A percentile compares a stretch with the other conserved stretches of the same genome.
These are phyloP conservation scores for Sparassis latifolia DNA, from an alignment of 1,284 basidiomycete genomes.

Conservation along the genomic window DNA sequence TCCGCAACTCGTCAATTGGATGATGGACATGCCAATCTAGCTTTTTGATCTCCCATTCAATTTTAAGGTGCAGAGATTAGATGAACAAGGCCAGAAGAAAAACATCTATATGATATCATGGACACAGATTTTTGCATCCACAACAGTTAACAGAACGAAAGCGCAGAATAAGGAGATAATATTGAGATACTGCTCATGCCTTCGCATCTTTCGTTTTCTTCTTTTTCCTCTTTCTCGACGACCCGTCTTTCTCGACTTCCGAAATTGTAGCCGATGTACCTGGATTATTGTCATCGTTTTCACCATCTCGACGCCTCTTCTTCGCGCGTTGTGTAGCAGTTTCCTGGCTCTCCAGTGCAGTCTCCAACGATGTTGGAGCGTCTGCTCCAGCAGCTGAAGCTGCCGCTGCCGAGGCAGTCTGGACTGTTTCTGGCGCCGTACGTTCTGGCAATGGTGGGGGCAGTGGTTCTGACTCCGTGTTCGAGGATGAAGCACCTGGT, in stretches of 20 bases:
- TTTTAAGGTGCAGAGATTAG: too few species aligned
- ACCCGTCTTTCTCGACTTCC: neutral
- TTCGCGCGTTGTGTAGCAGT: neutral
- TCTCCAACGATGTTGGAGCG: neutral
- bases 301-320: neutral
- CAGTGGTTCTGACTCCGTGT: neutral
- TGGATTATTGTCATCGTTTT: neutral
- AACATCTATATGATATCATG: too few species aligned
- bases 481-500: constrained; percentile 23
- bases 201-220: neutral
- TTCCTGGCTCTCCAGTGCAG: neutral
- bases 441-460: neutral
- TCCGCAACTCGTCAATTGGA: too few species aligned
- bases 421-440: neutral
- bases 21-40: too few species aligned
- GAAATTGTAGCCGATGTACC: neutral
- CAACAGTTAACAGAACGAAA: too few species aligned
- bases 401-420: neutral
- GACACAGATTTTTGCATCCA: too few species aligned
- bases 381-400: too few species aligned
- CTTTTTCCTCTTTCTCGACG: neutral
- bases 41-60: too few species aligned
- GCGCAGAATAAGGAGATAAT: too few species aligned
- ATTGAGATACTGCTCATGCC: neutral
- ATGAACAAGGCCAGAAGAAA: too few species aligned